Base-by-base conservation (phyloP, 2,329 filamentous ascomycete genomes). In the Eurotiales sp. region DNA sequence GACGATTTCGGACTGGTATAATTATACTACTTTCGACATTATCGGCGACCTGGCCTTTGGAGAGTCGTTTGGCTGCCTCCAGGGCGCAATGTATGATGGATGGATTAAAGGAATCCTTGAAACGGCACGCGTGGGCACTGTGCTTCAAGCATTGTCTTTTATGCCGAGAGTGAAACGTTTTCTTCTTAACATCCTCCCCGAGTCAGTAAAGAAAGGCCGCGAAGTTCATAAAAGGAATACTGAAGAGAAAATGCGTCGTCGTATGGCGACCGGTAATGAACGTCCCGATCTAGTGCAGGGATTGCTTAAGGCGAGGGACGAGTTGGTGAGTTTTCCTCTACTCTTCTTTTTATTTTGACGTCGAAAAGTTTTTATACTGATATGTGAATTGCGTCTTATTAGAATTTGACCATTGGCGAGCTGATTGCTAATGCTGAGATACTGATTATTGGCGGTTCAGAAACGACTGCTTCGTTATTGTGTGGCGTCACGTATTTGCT, bases 391-490 rank as follows among this genome's bases (percentile, higher is more conserved):
- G 15, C 40, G 75, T 34, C 59, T 74, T 64, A 2, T 23, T n/a
- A 46, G 25, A 40, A 40, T 4, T 43, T 51, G 17, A 29, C 3
- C 5, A 27, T 46, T n/a, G 50, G 46, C 5, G 23, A 46, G 17
- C 43, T 51, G 15, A 21, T 46, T 8, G 8, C 50, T 3, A 45
- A 51, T 17, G 50, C 32, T n/a, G 37, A 40, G 11, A 34, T 51
- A 3, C 15, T 51, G 10, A 41, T 51, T 10, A 36, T 51, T 11
- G 50, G 42, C 10, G 50, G 50, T 8, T 46, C 42, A 4, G 74
- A 78, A 49, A 78, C 76, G 0, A 77, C 74, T 0, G 74, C 75
- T 0, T 74, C 74, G 0, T 59, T 69, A 2, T 59, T 78, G 2
- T 60, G 65, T 0, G 75, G 74, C 1, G 59, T 64, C 0, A 74